phyloP scores from a whole-genome alignment of 164 flowering plant species.

The Aristolochia contorta region DNA sequence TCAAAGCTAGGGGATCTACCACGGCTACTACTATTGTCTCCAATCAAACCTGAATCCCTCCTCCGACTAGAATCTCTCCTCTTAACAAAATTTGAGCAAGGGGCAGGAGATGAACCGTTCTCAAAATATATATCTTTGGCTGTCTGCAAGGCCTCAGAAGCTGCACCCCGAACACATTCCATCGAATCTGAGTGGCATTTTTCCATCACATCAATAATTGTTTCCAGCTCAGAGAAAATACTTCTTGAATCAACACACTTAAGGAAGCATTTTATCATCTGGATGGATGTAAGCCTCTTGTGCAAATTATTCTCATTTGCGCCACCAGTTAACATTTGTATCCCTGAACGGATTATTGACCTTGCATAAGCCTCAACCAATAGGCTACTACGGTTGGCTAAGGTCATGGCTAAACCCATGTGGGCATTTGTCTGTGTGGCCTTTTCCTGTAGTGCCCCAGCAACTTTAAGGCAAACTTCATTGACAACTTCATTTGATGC shows the following conservation, averaged over 20 bases:
- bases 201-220: constrained; percentile 67
- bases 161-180: constrained; percentile 87
- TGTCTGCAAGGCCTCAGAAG: constrained; percentile 75
- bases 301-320: constrained; percentile 59
- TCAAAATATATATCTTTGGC: constrained; percentile 45
- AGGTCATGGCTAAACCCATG: constrained; percentile 74
- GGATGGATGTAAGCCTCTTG: constrained; percentile 70
- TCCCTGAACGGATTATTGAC: constrained; percentile 54
- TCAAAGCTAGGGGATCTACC: constrained; percentile 34
- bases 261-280: constrained; percentile 84
- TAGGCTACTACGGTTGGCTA: constrained; percentile 61
- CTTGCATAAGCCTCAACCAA: constrained; percentile 83
- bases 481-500: constrained; percentile 80
- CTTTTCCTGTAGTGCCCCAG: constrained; percentile 72
- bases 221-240: constrained; percentile 54
- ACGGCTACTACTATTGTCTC: constrained; percentile 8
- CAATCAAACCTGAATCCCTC: constrained; percentile 8
- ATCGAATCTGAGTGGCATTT: constrained; percentile 66
- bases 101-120: constrained; percentile 26
- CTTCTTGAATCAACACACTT: constrained; percentile 73
- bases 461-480: constrained; percentile 71
- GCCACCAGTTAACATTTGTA: constrained; percentile 52
- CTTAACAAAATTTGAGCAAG: constrained; percentile 45
- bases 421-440: constrained; percentile 67
- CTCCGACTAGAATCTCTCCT: constrained; percentile 9